phyloP scores from a whole-genome alignment of 192 early-diverging fungal genomes.

The Linnemannia zychae region DNA sequence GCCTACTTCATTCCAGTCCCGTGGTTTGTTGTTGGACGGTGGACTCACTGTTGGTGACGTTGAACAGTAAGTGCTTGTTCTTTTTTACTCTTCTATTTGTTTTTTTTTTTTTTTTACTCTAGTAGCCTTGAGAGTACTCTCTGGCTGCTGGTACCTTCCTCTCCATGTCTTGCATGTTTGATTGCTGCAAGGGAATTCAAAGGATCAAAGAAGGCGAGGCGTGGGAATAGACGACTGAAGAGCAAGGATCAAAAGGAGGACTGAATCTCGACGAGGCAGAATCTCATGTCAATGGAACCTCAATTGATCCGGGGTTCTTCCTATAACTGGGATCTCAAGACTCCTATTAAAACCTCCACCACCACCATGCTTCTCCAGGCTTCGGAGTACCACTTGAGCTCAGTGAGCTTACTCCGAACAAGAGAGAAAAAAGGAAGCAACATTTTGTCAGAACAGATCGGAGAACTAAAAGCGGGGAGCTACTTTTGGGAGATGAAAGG shows the following conservation, averaged over 20 bases:
- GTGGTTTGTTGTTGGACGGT: slow-evolving; percentile 84
- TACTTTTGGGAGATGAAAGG: neutral
- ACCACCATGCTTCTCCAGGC: neutral
- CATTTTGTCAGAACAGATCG: neutral
- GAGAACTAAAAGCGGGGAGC: slow-evolving; percentile 15
- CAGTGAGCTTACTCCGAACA: neutral
- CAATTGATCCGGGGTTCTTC: neutral
- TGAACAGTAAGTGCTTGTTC: slow-evolving; percentile 72
- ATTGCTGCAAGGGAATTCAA: no score
- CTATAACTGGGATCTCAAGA: neutral
- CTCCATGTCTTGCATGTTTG: no score
- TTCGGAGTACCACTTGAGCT: neutral
- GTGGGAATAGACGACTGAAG: no score
- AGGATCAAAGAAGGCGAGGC: no score
- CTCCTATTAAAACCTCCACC: neutral
- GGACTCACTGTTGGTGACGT: slow-evolving; percentile 84
- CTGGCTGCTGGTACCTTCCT: neutral
- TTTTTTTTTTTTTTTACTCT: neutral
- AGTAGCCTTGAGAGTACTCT: no score
- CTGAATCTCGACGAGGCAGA: no score
- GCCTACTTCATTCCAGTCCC: slow-evolving; percentile 94
- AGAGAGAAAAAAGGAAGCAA: neutral
- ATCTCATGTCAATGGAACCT: no score
- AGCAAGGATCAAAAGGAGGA: no score
- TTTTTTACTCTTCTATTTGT: slow-evolving; percentile 23